These are phyloP conservation scores for Verticillium klebahnii DNA, from an alignment of 2,329 filamentous ascomycete genomes.

Conservation along the genomic window DNA sequence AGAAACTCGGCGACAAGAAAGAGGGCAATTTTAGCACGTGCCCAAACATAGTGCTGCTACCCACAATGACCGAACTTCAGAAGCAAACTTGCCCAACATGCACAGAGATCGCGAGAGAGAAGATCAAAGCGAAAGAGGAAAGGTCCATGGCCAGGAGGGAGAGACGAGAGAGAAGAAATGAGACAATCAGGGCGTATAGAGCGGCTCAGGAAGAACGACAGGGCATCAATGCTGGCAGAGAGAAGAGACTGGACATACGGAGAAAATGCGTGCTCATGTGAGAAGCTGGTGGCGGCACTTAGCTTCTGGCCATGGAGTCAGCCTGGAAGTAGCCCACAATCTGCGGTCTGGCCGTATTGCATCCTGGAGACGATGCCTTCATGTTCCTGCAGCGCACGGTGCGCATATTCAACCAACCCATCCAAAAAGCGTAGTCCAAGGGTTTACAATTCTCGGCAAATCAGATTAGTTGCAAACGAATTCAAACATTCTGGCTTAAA, in stretches of 20 bases:
- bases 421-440: too few species aligned
- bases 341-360: too few species aligned
- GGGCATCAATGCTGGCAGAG: not conserved
- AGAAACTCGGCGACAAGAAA: constrained; percentile 2
- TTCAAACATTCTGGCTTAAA: too few species aligned
- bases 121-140: not conserved
- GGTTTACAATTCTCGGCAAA: too few species aligned
- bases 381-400: too few species aligned
- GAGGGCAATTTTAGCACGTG: constrained; percentile 13
- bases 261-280: not conserved
- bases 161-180: constrained; percentile 1
- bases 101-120: not conserved
- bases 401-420: too few species aligned
- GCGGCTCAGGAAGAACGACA: not conserved
- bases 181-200: not conserved
- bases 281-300: not conserved
- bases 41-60: constrained; percentile 3
- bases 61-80: not conserved
- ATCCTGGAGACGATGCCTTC: too few species aligned
- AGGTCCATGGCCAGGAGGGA: constrained; percentile 11
- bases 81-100: not conserved
- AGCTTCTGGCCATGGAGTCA: too few species aligned
- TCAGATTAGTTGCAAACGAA: too few species aligned
- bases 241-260: not conserved
- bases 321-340: too few species aligned